A percentile compares a stretch with the other conserved stretches of the same genome.
Evolutionary conservation across 768 basidiomycete species (phyloP).

Genomic region (Suillus americanus): DNA sequence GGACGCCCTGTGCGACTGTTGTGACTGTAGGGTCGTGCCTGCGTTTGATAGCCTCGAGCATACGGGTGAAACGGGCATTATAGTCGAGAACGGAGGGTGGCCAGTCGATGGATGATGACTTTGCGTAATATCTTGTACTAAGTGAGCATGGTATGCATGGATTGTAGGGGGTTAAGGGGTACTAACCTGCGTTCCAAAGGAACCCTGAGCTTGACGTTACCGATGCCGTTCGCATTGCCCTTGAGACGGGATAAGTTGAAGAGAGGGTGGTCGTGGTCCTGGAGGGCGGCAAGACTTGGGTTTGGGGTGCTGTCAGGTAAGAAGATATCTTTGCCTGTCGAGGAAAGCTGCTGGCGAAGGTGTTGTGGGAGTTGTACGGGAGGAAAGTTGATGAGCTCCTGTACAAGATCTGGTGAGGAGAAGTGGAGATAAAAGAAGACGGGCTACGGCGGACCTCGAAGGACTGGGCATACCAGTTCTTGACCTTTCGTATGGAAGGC

Average conservation of each 20-base stretch:
- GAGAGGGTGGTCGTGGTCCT: slow-evolving; percentile 12
- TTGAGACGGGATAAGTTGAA: slow-evolving; percentile 21
- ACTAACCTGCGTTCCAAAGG: slow-evolving; percentile 81
- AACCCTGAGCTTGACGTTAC: slow-evolving; percentile 66
- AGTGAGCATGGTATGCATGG: background rate
- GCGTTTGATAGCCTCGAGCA: slow-evolving; percentile 85
- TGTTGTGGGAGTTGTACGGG: slow-evolving; percentile 66
- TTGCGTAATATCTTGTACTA: slow-evolving; percentile 75
- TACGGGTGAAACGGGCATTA: slow-evolving; percentile 87
- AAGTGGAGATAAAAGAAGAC: background rate
- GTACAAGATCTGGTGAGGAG: slow-evolving; percentile 7
- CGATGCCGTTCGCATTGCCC: slow-evolving; percentile 36
- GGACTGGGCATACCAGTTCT: slow-evolving; percentile 98
- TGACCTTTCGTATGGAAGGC: slow-evolving; percentile 91
- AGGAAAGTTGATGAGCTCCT: slow-evolving; percentile 92
- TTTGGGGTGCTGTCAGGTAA: slow-evolving; percentile 82
- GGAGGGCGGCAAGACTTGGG: slow-evolving; percentile 52
- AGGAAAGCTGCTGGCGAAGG: slow-evolving; percentile 65
- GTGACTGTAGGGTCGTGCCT: slow-evolving; percentile 98
- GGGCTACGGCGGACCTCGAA: slow-evolving; percentile 75
- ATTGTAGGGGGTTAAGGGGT: slow-evolving; percentile 6
- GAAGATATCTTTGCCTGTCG: slow-evolving; percentile 30
- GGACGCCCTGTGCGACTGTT: slow-evolving; percentile 92
- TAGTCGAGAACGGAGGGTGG: slow-evolving; percentile 94
- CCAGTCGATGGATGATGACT: slow-evolving; percentile 67